phyloP scores from a whole-genome alignment of 495 filamentous ascomycete genomes.

The Rostrohypoxylon terebratum region DNA sequence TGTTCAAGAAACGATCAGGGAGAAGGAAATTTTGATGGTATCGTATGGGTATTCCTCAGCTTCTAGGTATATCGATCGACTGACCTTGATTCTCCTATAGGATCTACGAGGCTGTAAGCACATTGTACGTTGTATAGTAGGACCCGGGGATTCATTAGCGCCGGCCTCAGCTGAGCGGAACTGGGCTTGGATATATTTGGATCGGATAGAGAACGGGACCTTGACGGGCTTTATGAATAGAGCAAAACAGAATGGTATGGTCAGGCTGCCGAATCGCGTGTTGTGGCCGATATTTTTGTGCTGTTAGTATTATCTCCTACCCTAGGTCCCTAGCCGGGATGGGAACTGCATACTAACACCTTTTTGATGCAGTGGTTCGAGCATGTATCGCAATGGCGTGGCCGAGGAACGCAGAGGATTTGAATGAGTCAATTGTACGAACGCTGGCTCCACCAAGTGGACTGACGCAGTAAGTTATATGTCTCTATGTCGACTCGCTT shows the following conservation, averaged over 20 bases:
- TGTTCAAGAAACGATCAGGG: neutral
- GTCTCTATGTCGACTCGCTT: neutral
- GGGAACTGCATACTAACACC: neutral
- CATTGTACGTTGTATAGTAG: neutral
- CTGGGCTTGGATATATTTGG: conserved; percentile 14
- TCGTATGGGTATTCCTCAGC: no score
- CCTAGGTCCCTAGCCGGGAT: neutral
- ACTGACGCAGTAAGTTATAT: neutral
- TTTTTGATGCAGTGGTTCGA: neutral
- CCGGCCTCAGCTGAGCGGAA: neutral
- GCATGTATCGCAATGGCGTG: conserved; percentile 14
- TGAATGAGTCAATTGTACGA: neutral
- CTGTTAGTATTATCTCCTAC: neutral
- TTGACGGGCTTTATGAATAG: neutral
- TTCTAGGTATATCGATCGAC: neutral
- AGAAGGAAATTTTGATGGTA: conserved; percentile 3
- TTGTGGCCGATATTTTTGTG: conserved; percentile 13
- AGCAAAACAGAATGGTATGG: neutral
- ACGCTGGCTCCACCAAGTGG: neutral
- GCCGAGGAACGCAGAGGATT: neutral
- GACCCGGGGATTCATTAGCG: neutral
- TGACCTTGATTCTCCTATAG: neutral
- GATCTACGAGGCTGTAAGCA: neutral
- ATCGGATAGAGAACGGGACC: conserved; percentile 9
- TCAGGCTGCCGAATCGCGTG: conserved; percentile 3